Percentiles rank a stretch among this genome's conserved stretches.
phyloP scores from a whole-genome alignment of 192 early-diverging fungal species.

The Glomus cerebriforme region DNA sequence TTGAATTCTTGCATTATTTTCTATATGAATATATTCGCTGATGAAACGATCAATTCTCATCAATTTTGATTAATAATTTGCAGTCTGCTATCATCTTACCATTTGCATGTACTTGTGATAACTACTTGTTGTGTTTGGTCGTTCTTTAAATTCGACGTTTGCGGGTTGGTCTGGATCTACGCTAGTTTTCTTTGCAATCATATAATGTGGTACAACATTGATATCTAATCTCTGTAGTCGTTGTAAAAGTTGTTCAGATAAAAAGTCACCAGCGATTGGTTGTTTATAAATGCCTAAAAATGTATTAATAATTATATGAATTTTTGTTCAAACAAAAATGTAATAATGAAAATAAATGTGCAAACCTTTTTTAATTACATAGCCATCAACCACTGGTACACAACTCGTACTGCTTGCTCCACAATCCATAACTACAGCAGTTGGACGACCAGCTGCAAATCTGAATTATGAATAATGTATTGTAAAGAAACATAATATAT shows the following conservation, averaged over 20 bases:
- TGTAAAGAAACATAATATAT: conserved; percentile 1
- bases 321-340: conserved; percentile 2
- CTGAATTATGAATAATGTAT: conserved; percentile 42
- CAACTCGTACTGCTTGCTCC: conserved; percentile 87
- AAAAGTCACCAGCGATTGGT: conserved; percentile 78
- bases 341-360: not conserved
- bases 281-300: conserved; percentile 61
- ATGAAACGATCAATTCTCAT: conserved; percentile 12
- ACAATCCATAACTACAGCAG: conserved; percentile 90
- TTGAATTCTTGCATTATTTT: conserved; percentile 91
- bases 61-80: conserved; percentile 1
- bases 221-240: conserved; percentile 60
- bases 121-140: conserved; percentile 59
- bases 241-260: conserved; percentile 75
- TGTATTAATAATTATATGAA: not conserved
- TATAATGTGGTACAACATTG: conserved; percentile 80
- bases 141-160: conserved; percentile 49
- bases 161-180: conserved; percentile 75
- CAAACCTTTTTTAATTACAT: conserved; percentile 85
- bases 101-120: conserved; percentile 77
- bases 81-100: conserved; percentile 39
- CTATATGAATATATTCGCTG: conserved; percentile 41
- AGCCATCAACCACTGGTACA: conserved; percentile 97
- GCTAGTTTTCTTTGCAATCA: conserved; percentile 71
- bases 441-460: conserved; percentile 86